Conservation (phyloP, 768 basidiomycete genomes). For the Clitopilus passeckerianus region DNA sequence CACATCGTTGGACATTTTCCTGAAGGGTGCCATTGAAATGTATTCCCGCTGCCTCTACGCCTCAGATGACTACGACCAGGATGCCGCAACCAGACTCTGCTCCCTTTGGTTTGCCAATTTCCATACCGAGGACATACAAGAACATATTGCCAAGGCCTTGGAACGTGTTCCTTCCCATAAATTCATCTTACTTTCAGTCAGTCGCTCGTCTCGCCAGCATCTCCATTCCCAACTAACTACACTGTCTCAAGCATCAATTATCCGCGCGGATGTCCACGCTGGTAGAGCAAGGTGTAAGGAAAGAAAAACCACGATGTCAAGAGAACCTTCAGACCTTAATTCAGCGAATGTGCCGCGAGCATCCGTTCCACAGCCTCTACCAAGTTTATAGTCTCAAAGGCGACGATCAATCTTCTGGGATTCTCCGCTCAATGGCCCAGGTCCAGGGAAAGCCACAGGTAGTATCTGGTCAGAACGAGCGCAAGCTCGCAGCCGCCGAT, state of each 20-base stretch:
- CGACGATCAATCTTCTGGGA: conserved; percentile 12
- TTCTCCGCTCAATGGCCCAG: conserved; percentile 26
- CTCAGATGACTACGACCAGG: conserved; percentile 72
- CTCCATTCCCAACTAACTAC: background rate
- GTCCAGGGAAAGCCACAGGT: conserved; percentile 1
- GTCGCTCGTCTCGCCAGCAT: conserved; percentile 7
- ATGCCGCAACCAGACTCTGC: conserved; percentile 73
- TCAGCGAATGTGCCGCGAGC: conserved; percentile 76
- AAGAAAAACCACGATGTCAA: conserved; percentile 37
- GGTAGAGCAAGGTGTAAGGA: conserved; percentile 13
- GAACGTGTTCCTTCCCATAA: conserved; percentile 75
- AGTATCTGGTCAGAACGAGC: conserved; percentile 46
- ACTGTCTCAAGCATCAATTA: conserved; percentile 64
- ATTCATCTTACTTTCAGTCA: conserved; percentile 77
- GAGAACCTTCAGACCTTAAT: conserved; percentile 59
- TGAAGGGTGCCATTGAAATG: conserved; percentile 78
- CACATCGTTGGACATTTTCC: conserved; percentile 50
- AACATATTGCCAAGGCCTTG: conserved; percentile 38
- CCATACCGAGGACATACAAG: conserved; percentile 41
- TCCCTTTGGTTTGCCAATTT: conserved; percentile 94
- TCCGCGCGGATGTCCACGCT: conserved; percentile 74
- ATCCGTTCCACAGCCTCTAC: conserved; percentile 92
- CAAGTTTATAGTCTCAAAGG: conserved; percentile 76
- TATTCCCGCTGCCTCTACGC: conserved; percentile 70
- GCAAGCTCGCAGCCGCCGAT: conserved; percentile 57